These are phyloP conservation scores for Macrolepiota dolichaula DNA, from an alignment of 768 basidiomycete species.

Conservation along the genomic window DNA sequence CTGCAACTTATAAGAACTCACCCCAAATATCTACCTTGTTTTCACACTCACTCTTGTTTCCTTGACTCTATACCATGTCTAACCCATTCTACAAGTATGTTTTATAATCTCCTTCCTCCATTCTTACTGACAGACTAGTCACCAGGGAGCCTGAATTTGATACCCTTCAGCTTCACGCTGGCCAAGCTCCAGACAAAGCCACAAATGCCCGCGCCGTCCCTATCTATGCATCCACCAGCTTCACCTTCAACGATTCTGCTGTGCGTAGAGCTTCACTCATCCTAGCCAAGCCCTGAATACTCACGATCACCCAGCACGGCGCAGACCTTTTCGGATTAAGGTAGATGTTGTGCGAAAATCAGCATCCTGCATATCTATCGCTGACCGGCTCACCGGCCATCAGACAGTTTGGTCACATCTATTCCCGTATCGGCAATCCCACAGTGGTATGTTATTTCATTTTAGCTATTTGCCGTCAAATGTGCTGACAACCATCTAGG, in stretches of 20 bases:
- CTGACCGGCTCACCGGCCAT: background rate
- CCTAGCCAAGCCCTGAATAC: background rate
- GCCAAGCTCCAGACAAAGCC: conserved; percentile 57
- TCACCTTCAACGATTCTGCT: conserved; percentile 68
- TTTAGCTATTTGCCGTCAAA: background rate
- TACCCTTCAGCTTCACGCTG: conserved; percentile 78
- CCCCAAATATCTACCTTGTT: background rate
- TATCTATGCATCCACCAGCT: conserved; percentile 73
- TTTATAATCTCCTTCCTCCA: background rate
- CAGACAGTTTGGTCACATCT: conserved; percentile 57
- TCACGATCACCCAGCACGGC: conserved; percentile 45
- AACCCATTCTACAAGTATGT: conserved; percentile 35
- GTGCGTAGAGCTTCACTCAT: conserved; percentile 32
- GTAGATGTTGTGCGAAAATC: conserved; percentile 21
- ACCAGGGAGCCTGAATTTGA: conserved; percentile 67
- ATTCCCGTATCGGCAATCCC: conserved; percentile 68
- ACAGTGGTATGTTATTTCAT: conserved; percentile 44
- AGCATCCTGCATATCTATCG: background rate
- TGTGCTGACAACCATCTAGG: conserved; percentile 32
- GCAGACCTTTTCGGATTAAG: conserved; percentile 68
- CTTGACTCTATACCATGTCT: conserved; percentile 22
- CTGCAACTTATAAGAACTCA: conserved; percentile 1
- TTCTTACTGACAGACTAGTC: background rate
- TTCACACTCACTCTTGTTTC: conserved; percentile 3
- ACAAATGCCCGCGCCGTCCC: conserved; percentile 77